Conservation (phyloP, 768 basidiomycete genomes). For the Amanita inopinata region DNA sequence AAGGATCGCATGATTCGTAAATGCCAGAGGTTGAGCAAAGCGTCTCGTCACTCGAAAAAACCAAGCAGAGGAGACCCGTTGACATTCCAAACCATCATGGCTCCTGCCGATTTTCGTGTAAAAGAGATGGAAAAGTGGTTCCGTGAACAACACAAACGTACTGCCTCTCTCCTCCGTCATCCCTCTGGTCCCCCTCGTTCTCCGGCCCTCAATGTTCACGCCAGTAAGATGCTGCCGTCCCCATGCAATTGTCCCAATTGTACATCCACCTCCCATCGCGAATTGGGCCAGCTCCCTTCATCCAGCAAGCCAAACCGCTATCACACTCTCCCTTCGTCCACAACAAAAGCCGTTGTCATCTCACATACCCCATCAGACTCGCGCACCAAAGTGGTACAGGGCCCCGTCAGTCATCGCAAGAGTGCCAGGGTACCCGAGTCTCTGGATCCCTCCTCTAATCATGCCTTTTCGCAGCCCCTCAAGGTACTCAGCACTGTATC, state of each 20-base stretch:
- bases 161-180: not conserved
- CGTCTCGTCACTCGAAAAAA: conserved; percentile 13
- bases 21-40: conserved; percentile 42
- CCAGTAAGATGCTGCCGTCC: not conserved
- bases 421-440: not conserved
- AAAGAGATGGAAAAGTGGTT: conserved; percentile 80
- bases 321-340: conserved; percentile 4
- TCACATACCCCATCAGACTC: not conserved
- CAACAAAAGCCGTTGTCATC: conserved; percentile 1
- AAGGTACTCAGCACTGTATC: conserved; percentile 12
- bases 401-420: not conserved
- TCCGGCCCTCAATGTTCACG: not conserved
- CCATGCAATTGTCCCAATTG: too few relatives aligned
- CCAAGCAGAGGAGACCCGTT: conserved; percentile 21
- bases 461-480: conserved; percentile 11
- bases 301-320: not conserved
- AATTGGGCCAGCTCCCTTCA: conserved; percentile 1
- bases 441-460: conserved; percentile 9
- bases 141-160: conserved; percentile 36
- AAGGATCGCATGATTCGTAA: conserved; percentile 81
- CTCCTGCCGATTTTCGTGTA: conserved; percentile 62
- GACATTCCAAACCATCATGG: conserved; percentile 56
- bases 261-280: not conserved
- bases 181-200: not conserved
- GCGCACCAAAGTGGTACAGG: not conserved